Percentiles rank a stretch among this genome's conserved stretches.
Evolutionary conservation across 2,329 filamentous ascomycete species (phyloP).

Genomic region (Calonectria pteridis): DNA sequence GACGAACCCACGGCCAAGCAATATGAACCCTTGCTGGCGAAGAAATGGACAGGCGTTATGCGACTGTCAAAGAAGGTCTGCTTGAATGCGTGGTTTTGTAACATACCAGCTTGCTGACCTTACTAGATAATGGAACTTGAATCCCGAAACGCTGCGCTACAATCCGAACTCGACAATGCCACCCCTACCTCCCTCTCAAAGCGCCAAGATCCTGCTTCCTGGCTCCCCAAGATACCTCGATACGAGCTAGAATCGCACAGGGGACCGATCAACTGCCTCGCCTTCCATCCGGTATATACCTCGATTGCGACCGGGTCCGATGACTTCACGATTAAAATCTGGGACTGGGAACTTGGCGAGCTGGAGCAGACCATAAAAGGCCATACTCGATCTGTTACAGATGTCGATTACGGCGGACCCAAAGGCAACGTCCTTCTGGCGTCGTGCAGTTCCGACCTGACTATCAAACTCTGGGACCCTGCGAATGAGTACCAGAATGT

Average conservation of each 20-base stretch:
- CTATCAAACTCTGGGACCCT: constrained; percentile 96
- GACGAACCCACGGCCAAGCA: constrained; percentile 87
- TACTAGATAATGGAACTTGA: constrained; percentile 91
- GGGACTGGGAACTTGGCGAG: constrained; percentile 97
- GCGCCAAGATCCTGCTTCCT: constrained; percentile 83
- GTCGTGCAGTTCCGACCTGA: constrained; percentile 88
- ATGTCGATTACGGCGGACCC: constrained; percentile 91
- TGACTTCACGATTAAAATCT: constrained; percentile 94
- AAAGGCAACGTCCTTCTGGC: constrained; percentile 65
- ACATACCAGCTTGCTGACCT: neutral
- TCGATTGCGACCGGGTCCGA: constrained; percentile 91
- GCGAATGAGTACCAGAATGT: constrained; percentile 95
- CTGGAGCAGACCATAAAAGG: constrained; percentile 90
- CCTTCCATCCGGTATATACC: constrained; percentile 92
- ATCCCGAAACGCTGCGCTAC: constrained; percentile 76
- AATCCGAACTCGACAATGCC: constrained; percentile 85
- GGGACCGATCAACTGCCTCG: constrained; percentile 83
- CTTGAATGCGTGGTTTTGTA: neutral
- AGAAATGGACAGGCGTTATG: constrained; percentile 97
- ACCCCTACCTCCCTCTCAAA: constrained; percentile 81
- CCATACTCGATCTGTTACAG: constrained; percentile 88
- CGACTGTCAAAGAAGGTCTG: constrained; percentile 90
- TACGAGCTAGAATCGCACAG: constrained; percentile 87
- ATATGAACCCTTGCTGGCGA: constrained; percentile 91
- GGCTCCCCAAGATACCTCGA: constrained; percentile 83